Percentiles rank a stretch among this genome's conserved stretches.
phyloP scores from a whole-genome alignment of 2,329 filamentous ascomycete genomes.

The Bipolaris victoriae region DNA sequence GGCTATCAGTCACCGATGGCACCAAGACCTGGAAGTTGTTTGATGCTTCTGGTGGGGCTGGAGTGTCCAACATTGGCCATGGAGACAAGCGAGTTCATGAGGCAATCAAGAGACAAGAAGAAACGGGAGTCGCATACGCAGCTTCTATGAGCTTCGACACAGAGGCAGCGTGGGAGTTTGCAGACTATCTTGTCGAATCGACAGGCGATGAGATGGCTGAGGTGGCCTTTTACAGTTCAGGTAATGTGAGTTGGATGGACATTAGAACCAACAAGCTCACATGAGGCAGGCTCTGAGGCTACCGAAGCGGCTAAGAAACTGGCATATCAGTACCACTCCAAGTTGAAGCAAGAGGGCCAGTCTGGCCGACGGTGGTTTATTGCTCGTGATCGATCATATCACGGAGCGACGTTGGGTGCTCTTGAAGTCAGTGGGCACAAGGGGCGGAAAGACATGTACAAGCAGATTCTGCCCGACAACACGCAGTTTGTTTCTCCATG shows the following conservation, averaged over 20 bases:
- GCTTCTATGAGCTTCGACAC: constrained; percentile 56
- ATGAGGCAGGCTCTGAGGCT: constrained; percentile 61
- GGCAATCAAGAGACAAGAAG: constrained; percentile 66
- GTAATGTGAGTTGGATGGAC: constrained; percentile 43
- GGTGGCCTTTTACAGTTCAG: constrained; percentile 64
- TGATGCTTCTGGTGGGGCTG: constrained; percentile 76
- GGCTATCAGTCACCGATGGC: constrained; percentile 58
- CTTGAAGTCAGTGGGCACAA: constrained; percentile 69
- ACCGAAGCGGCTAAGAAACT: constrained; percentile 73
- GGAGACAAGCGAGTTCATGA: constrained; percentile 65
- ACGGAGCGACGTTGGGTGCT: constrained; percentile 72
- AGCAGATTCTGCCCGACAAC: constrained; percentile 62
- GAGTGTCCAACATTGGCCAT: constrained; percentile 74
- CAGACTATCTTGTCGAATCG: constrained; percentile 56
- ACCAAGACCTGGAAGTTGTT: constrained; percentile 59
- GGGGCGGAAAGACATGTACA: constrained; percentile 65
- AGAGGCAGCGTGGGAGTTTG: constrained; percentile 60
- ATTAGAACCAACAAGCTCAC: neutral
- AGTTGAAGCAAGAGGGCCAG: constrained; percentile 60
- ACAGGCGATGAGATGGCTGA: constrained; percentile 61
- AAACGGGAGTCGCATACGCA: constrained; percentile 46
- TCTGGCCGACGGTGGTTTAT: constrained; percentile 66
- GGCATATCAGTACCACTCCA: constrained; percentile 67
- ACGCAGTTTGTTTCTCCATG: constrained; percentile 70
- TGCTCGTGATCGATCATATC: constrained; percentile 69